phyloP scores from a whole-genome alignment of 2,329 filamentous ascomycete species.

The Penicillium sp. region DNA sequence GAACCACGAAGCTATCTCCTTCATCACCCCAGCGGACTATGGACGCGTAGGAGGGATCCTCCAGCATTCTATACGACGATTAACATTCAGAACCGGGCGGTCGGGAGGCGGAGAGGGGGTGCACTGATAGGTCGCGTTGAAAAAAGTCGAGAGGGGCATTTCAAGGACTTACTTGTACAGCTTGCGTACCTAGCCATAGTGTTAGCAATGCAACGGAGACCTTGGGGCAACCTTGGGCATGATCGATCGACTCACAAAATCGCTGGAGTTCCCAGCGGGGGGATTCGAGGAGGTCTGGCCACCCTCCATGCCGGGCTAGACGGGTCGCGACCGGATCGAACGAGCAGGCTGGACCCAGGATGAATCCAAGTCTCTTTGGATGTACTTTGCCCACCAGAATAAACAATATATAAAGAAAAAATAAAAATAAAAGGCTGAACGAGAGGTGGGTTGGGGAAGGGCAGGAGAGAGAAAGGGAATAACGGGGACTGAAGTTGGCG shows the following conservation, averaged over 20 bases:
- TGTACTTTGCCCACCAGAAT: not conserved
- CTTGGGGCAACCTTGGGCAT: constrained; percentile 12
- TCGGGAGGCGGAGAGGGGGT: constrained; percentile 4
- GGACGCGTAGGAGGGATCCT: constrained; percentile 85
- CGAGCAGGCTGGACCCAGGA: constrained; percentile 23
- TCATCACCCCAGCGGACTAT: constrained; percentile 95
- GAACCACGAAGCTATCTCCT: constrained; percentile 91
- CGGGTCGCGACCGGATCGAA: constrained; percentile 39
- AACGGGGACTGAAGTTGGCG: constrained; percentile 13
- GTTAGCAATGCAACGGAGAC: constrained; percentile 17
- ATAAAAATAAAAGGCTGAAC: not conserved
- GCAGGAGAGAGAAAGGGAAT: constrained; percentile 7
- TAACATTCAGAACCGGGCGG: constrained; percentile 12
- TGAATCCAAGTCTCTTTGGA: constrained; percentile 7
- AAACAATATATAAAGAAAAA: not conserved
- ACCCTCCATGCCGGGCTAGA: constrained; percentile 44
- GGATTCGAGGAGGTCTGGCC: constrained; percentile 39
- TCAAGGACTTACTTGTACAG: constrained; percentile 75
- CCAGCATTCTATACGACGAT: constrained; percentile 68
- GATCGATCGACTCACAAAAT: constrained; percentile 67
- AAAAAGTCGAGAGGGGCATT: constrained; percentile 1
- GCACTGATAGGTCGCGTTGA: not conserved
- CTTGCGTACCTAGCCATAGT: constrained; percentile 73
- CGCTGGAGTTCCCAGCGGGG: constrained; percentile 77
- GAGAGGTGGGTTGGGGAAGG: constrained; percentile 10